Conservation (phyloP, 257 asterid genomes). For the Handroanthus guayacan region DNA sequence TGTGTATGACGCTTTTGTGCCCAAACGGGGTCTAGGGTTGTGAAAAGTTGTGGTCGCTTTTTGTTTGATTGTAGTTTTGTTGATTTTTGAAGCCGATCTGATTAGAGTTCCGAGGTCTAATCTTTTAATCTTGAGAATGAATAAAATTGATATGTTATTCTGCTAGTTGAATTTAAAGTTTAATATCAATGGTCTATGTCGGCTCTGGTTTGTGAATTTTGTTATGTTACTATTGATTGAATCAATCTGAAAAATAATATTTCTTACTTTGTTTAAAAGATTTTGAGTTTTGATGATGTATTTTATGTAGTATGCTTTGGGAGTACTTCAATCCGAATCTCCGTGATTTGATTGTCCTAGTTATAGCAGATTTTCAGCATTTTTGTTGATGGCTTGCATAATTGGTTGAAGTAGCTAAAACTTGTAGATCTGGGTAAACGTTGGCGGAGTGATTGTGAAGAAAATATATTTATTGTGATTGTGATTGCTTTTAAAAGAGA, state of each 20-base stretch:
- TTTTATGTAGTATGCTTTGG: not conserved
- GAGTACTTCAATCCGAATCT: too few species aligned
- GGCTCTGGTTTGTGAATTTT: not conserved
- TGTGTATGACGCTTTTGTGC: constrained; percentile 6
- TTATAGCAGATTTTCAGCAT: too few species aligned
- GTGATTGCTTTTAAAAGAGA: constrained; percentile 37
- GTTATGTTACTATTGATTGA: not conserved
- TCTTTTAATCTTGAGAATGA: not conserved
- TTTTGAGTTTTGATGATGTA: not conserved
- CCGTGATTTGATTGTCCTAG: not conserved
- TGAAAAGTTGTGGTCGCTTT: not conserved
- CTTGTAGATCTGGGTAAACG: not conserved
- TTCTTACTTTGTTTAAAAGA: not conserved
- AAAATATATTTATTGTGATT: not conserved
- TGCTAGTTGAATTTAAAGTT: too few species aligned
- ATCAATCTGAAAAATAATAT: too few species aligned
- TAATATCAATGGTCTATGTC: not conserved
- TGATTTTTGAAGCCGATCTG: not conserved
- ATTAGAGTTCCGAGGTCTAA: not conserved
- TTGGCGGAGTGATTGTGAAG: too few species aligned
- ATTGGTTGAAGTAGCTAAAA: not conserved
- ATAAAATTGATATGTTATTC: not conserved
- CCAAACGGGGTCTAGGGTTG: not conserved
- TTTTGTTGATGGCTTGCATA: too few species aligned
- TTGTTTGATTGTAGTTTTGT: not conserved